Base-by-base conservation (phyloP, 140 eudicot genomes). In the Flaveria floridana region DNA sequence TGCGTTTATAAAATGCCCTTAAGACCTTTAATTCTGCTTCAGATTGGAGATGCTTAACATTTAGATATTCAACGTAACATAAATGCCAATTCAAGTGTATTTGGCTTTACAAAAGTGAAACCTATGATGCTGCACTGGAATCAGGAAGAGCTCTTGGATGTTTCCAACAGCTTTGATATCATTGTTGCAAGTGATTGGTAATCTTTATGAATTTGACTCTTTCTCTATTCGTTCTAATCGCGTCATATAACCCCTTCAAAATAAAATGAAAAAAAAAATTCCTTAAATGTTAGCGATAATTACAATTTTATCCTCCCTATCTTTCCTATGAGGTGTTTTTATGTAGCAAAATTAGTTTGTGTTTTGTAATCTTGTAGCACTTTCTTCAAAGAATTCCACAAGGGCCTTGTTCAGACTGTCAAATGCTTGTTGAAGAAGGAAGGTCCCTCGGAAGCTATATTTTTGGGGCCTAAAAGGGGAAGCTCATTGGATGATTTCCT, bases 161-260 rank as follows among this genome's bases (percentile, higher is more conserved):
- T 84, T 16, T 75, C 86, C 80, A 85, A 84, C 76, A 73, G 79
- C 71, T 90, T 91, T 66, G 99, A 94, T 74, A 34, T 88, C 78
- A 73, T 94, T 71, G 86, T 94, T 85, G 99, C 96, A 18, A 94
- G 99, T 76, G 99, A 94, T 82, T 94, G 99, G 99, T 94, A 87
- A 80, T 61, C 28, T 42, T 55, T 37, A 67, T 57, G 13, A 48
- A 13, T 44, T 44, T 34, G 47, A 50, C 34, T 14, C 41, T 55
- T 66, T 47, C 12, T 20, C 15, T 10, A 12, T 6, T 47, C 5
- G 0, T 26, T 80, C 34, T 66, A 19, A 41, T 2, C 55, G 7
- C 39, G 25, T 67, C 53, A 63, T 59, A 25, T 26, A 62, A 28
- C 42, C 68, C 42, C 44, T 15, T 11, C 20, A 25, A 25, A 44